A percentile compares a stretch with the other conserved stretches of the same genome.
phyloP scores from a whole-genome alignment of 2,329 filamentous ascomycete species.

The Hymenoscyphus infarciens region DNA sequence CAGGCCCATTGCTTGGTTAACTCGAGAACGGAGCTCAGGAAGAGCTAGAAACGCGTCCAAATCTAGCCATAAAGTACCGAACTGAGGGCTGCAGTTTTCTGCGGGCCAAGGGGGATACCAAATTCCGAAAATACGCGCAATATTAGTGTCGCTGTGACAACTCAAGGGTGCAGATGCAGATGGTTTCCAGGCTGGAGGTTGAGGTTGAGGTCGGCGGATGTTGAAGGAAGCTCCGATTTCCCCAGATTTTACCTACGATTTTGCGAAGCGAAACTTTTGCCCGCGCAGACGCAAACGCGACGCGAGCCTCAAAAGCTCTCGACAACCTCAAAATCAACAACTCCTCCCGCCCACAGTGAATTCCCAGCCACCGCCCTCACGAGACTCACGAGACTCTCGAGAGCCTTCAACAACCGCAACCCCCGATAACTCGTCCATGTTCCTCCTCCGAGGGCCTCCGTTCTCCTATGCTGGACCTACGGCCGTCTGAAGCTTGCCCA shows the following conservation, averaged over 20 bases:
- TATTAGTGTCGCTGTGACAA: background rate
- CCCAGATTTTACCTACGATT: no score
- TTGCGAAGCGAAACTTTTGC: background rate
- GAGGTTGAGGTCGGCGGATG: background rate
- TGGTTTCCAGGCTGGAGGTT: background rate
- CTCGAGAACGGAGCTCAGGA: background rate
- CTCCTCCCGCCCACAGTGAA: background rate
- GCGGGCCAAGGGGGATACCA: background rate
- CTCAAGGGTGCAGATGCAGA: background rate
- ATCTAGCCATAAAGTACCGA: background rate
- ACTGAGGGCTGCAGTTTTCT: background rate
- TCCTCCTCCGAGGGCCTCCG: constrained; percentile 11
- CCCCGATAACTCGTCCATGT: constrained; percentile 3
- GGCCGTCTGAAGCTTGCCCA: constrained; percentile 9
- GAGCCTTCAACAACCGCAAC: background rate
- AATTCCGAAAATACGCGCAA: background rate
- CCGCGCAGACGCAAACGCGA: background rate
- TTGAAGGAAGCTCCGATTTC: constrained; percentile 1
- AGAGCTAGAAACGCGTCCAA: background rate
- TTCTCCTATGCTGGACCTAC: constrained; percentile 19
- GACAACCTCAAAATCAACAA: constrained; percentile 8
- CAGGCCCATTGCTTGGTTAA: background rate
- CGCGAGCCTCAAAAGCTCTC: constrained; percentile 7
- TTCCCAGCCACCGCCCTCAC: background rate
- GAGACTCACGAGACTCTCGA: no score